Evolutionary conservation across 73 alveolate genomes (phyloP).

Genomic region (Durusdinium trenchii): DNA sequence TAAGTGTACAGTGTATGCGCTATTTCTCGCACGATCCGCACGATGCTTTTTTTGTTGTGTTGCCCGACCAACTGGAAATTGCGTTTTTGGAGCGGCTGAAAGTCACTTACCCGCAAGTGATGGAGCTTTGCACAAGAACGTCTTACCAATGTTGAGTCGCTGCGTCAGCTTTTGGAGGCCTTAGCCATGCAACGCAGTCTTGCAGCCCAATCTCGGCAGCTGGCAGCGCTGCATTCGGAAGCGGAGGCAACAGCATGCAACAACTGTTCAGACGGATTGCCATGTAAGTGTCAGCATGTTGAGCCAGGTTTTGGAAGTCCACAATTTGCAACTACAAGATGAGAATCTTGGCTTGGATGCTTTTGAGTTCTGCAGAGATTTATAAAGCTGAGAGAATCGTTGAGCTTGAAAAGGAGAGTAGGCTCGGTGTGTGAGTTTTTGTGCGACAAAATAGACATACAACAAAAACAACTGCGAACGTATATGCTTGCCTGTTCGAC

Average conservation of each 20-base stretch:
- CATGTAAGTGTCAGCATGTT: not conserved
- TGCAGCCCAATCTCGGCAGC: conserved; percentile 63
- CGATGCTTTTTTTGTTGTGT: not conserved
- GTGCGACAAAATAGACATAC: not conserved
- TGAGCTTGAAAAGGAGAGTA: not conserved
- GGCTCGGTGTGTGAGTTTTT: not conserved
- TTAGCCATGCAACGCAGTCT: conserved; percentile 52
- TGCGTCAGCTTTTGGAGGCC: not conserved
- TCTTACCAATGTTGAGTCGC: not conserved
- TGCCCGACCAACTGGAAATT: not conserved
- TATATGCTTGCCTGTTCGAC: not conserved
- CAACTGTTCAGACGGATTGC: not conserved
- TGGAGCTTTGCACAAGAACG: not conserved
- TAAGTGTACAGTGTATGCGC: not conserved
- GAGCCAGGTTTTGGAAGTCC: conserved; percentile 26
- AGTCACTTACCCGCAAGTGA: not conserved
- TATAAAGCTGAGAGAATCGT: not conserved
- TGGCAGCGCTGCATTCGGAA: conserved; percentile 43
- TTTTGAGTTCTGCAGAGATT: not conserved
- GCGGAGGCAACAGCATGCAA: not conserved
- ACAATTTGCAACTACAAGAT: conserved; percentile 45
- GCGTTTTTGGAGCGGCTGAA: not conserved
- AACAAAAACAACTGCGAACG: not conserved
- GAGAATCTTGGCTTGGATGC: not conserved
- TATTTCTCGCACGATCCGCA: not conserved